Evolutionary conservation across 441 rosid species (phyloP).

Genomic region (Capsella rubella): DNA sequence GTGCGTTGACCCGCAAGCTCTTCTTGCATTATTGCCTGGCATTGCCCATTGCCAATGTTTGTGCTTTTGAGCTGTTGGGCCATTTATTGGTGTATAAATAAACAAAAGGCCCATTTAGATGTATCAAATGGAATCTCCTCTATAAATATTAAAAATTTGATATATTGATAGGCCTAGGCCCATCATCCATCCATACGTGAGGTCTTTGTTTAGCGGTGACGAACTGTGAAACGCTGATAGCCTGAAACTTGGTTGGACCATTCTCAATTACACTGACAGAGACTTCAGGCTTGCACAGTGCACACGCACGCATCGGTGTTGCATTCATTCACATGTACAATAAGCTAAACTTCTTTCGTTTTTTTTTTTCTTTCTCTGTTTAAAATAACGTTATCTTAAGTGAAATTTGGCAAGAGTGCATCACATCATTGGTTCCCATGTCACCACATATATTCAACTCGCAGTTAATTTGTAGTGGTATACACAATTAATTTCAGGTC

Average conservation of each 20-base stretch:
- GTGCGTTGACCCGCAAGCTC: conserved; percentile 13
- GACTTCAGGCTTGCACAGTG: neutral
- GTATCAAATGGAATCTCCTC: neutral
- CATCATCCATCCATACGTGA: neutral
- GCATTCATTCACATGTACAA: neutral
- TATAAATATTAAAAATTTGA: neutral
- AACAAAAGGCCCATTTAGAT: conserved; percentile 3
- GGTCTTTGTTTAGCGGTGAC: conserved; percentile 22
- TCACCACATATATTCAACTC: too few relatives aligned
- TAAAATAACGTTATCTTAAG: too few relatives aligned
- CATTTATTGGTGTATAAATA: neutral
- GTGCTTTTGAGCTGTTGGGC: neutral
- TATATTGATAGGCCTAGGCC: neutral
- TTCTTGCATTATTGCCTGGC: conserved; percentile 13
- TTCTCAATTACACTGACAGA: neutral
- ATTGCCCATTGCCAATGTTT: neutral
- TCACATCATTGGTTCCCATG: too few relatives aligned
- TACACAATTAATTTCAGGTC: neutral
- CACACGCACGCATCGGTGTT: conserved; percentile 29
- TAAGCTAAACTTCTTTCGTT: too few relatives aligned
- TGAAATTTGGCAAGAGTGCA: too few relatives aligned
- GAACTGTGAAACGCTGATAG: conserved; percentile 9
- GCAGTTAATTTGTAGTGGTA: neutral
- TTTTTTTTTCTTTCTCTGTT: too few relatives aligned
- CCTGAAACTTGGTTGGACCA: neutral